Conservation (phyloP, 2,329 filamentous ascomycete genomes). For the Phaeophleospora eucalypticola region DNA sequence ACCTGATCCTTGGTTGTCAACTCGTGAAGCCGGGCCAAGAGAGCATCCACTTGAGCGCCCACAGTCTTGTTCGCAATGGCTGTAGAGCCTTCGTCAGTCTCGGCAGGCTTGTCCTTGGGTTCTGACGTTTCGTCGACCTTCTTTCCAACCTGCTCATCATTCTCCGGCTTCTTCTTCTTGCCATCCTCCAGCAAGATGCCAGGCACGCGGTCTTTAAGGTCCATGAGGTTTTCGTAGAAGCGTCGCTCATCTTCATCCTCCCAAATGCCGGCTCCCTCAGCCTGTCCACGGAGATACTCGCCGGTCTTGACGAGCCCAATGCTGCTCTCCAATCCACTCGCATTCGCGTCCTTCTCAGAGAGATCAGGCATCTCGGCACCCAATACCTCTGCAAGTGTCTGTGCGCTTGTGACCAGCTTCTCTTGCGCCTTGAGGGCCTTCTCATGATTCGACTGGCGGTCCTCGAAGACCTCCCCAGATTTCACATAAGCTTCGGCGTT, state of each 20-base stretch:
- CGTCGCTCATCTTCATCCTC: slow-evolving; percentile 96
- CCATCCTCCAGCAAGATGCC: slow-evolving; percentile 87
- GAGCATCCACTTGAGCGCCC: slow-evolving; percentile 89
- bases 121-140: slow-evolving; percentile 54
- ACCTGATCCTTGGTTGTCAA: slow-evolving; percentile 86
- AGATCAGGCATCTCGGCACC: slow-evolving; percentile 91
- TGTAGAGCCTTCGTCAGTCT: slow-evolving; percentile 79
- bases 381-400: slow-evolving; percentile 82
- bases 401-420: slow-evolving; percentile 82
- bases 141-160: slow-evolving; percentile 77
- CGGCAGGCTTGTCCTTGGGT: slow-evolving; percentile 51
- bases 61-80: slow-evolving; percentile 97
- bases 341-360: slow-evolving; percentile 71
- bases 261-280: slow-evolving; percentile 92
- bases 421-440: slow-evolving; percentile 90
- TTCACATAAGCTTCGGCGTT: slow-evolving; percentile 99
- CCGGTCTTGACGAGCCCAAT: slow-evolving; percentile 93
- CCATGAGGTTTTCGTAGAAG: slow-evolving; percentile 95
- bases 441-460: slow-evolving; percentile 92
- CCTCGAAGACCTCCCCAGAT: slow-evolving; percentile 96
- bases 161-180: slow-evolving; percentile 86
- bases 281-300: slow-evolving; percentile 85
- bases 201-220: slow-evolving; percentile 92
- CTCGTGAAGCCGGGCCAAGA: slow-evolving; percentile 83
- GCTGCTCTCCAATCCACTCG: slow-evolving; percentile 63